Evolutionary conservation across 768 basidiomycete species (phyloP).

Genomic region (Naematelia aurantialba): DNA sequence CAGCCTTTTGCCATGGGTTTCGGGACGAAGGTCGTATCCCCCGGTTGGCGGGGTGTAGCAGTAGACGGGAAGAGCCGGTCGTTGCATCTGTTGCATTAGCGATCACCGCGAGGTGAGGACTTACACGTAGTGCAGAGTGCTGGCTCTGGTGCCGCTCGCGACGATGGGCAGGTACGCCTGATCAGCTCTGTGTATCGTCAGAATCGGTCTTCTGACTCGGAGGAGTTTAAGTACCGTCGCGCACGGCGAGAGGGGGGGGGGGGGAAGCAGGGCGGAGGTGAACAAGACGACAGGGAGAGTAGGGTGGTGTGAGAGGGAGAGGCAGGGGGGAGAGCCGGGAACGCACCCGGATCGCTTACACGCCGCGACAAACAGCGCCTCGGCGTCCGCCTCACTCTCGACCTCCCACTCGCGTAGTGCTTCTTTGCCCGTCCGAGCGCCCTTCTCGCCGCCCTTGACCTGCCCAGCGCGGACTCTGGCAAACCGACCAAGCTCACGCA

Average conservation of each 20-base stretch:
- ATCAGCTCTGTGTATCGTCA: conserved; percentile 58
- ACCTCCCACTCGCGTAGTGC: conserved; percentile 70
- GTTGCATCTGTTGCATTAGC: conserved; percentile 64
- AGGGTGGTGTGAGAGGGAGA: not conserved
- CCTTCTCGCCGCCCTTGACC: conserved; percentile 11
- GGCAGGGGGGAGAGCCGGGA: not conserved
- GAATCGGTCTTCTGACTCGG: not conserved
- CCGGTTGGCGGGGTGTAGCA: conserved; percentile 19
- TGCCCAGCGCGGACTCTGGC: conserved; percentile 52
- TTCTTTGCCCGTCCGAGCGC: conserved; percentile 35
- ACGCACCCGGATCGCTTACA: conserved; percentile 82
- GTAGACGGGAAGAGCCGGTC: conserved; percentile 56
- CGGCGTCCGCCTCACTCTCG: conserved; percentile 87
- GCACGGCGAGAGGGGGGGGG: too few relatives aligned
- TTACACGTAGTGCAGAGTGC: conserved; percentile 76
- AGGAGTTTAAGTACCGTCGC: too few relatives aligned
- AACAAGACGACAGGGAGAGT: too few relatives aligned
- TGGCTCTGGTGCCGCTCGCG: conserved; percentile 77
- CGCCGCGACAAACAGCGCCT: conserved; percentile 85
- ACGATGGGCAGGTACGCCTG: conserved; percentile 93
- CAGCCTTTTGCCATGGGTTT: conserved; percentile 36
- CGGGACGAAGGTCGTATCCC: conserved; percentile 34
- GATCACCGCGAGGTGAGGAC: too few relatives aligned
- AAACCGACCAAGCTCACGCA: conserved; percentile 74
- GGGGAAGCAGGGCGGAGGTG: too few relatives aligned